Evolutionary conservation across 345 rosid genomes (phyloP), one percentile per base, ranked within the genome.

Genomic region (Corchorus capsularis): DNA sequence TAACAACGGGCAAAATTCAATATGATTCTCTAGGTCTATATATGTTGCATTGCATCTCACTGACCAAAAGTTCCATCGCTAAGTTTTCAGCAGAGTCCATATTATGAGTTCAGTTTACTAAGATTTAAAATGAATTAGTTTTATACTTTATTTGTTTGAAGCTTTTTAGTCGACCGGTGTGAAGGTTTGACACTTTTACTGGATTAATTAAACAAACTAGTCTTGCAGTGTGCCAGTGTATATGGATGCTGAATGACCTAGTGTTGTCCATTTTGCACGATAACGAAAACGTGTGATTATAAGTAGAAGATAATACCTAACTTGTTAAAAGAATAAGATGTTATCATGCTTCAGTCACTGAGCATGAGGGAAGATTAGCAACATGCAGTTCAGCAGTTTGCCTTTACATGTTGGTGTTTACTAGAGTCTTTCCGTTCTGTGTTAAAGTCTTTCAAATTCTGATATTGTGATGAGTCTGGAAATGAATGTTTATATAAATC

Each of bases 321-420:
- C 12, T 15, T 49, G 45, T 16, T 49, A 8, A 69, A 10, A 45
- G 27, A 50, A 35, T 32, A 50, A 16, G 61, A 27, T 52, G 32
- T 69, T 34, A 9, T 69, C 22, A 34, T 2, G 13, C 22, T 4
- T 52, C 32, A 50, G 49, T 12, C 39, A 27, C 16, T 16, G 14
- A 22, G 43, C 60, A 11, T 34, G 59, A 9, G 22, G 59, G 17
- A 69, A n/a, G 46, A 52, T 69, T 52, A 17, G 32, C 32, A 50
- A 34, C 60, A 17, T 52, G 12, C 66, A 39, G 55, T 72, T 72
- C 20, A 49, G 72, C 17, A 62, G 66, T 62, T 62, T 15, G 19
- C 20, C 47, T 35, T 35, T 39, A 17, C 69, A 63, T 35, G 14
- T 32, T 37, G 6, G 68, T 16, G 47, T 39, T 37, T 35, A 14